Base-by-base conservation (phyloP, 176 grass and related monocot species). In the Triticum turgidum region DNA sequence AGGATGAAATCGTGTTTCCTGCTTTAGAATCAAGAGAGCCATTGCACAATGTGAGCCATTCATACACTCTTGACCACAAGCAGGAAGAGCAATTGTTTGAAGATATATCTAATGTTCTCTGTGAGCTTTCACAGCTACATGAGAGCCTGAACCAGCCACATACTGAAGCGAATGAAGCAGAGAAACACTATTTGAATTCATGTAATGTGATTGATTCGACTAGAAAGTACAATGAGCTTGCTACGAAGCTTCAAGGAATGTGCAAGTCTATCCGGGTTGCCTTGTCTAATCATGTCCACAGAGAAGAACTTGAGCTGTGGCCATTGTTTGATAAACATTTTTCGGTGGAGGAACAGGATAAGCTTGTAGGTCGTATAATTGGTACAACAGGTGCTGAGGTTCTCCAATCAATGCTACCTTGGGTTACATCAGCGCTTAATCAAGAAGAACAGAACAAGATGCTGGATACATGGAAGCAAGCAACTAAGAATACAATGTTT, bases 1-100 rank as follows among this genome's bases (percentile, higher is more conserved):
- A 99, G 80, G 97, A 99, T 91, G 92, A 97, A 84, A 94, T 99
- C 80, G 97, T 99, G 27, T 99, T 99, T 83, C 97, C 97, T 25
- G 97, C 97, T 86, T 85, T 99, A 84, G 97, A 99, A 86, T 92
- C 97, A 56, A 93, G 89, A 88, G 97, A 99, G 84, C 86, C 94
- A 77, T 82, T 99, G 85, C 97, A 99, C 78, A 99, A 99, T 74
- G 97, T 99, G 62, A 99, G 97, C 83, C 94, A 97, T 69, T 99
- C 97, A 2, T 99, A 99, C 79, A 97, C 94, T 45, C 94, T 99
- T 78, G 97, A 99, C 78, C 97, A 99, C 91, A 99, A 97, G 80
- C 97, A 99, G 88, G 97, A 99, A 88, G 94, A 99, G 78, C 87
- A 99, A 75, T 82, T 99, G 89, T 99, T 99, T 11, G 78, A 88